Base-by-base conservation (phyloP, 805 yeast species). In the Huiozyma naganishii region DNA sequence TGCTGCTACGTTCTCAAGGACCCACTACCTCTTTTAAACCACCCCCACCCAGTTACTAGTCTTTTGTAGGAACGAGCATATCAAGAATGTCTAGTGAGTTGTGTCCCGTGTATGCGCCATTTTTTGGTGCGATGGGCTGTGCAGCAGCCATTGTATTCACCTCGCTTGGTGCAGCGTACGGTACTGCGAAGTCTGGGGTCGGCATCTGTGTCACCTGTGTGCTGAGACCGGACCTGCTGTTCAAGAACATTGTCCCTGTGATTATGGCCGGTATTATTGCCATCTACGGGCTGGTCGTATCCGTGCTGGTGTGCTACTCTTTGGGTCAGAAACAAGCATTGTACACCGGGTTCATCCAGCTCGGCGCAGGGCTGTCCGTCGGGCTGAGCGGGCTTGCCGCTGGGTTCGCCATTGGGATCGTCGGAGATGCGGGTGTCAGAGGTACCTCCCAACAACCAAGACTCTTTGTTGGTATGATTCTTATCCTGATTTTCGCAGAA, bases 231-330 rank as follows among this genome's bases (percentile, higher is more conserved):
- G 98, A 90, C 66, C 76, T 89, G 66, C 72, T 89, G 64, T 89
- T 90, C 58, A 87, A 80, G 72, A 85, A 85, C 72, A 82, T 89
- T 59, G 95, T 90, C 49, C 98, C 98, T 52, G 97, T 92, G 57
- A 80, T 90, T 72, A 90, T 90, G 97, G 97, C 97, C 52, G 98
- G 98, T 90, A 90, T 90, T 64, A 88, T 90, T 72, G 96, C 97
- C 71, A 89, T 90, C 72, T 90, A 90, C 67, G 98, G 98, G 46
- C 73, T 90, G 63, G 97, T 90, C 51, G 97, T 90, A 48, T 84
- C 96, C 28, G 98, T 90, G 52, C 77, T 90, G 65, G 90, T 90
- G 51, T 83, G 96, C 44, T 92, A 85, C 59, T 80, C 90, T 41
- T 77, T 90, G 60, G 79, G 79, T 61, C 97, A 89, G 70, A 74